These are phyloP conservation scores for Cladosporium velox DNA, from an alignment of 2,329 filamentous ascomycete species.

Conservation along the genomic window DNA sequence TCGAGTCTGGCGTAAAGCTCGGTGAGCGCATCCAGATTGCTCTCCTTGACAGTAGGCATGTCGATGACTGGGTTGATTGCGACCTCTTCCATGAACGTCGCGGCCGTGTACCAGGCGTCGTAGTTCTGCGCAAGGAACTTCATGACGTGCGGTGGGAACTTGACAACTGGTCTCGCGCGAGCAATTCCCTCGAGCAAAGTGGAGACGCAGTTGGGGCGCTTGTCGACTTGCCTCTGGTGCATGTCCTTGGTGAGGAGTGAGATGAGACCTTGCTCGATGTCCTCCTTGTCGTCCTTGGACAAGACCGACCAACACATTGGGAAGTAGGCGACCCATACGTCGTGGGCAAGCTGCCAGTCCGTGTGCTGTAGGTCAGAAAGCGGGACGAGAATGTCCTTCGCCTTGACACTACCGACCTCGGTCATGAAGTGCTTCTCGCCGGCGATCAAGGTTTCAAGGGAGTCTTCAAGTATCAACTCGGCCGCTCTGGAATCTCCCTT, in stretches of 20 bases:
- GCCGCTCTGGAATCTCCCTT: slow-evolving; percentile 65
- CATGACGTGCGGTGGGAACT: slow-evolving; percentile 91
- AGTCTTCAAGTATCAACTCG: slow-evolving; percentile 75
- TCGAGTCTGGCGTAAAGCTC: slow-evolving; percentile 88
- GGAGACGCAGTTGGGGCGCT: slow-evolving; percentile 92
- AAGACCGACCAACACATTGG: slow-evolving; percentile 92
- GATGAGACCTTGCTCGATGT: slow-evolving; percentile 91
- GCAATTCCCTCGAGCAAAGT: slow-evolving; percentile 87
- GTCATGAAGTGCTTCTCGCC: slow-evolving; percentile 79
- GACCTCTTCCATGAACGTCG: slow-evolving; percentile 85
- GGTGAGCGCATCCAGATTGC: slow-evolving; percentile 92
- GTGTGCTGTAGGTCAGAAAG: slow-evolving; percentile 89
- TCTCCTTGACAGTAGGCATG: slow-evolving; percentile 81
- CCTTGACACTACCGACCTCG: slow-evolving; percentile 82
- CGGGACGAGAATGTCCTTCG: slow-evolving; percentile 86
- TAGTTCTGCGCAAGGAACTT: slow-evolving; percentile 94
- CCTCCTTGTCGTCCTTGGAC: slow-evolving; percentile 80
- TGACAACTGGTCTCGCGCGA: slow-evolving; percentile 81
- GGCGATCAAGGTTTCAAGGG: slow-evolving; percentile 75
- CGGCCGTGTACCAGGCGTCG: slow-evolving; percentile 94
- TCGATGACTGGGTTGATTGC: slow-evolving; percentile 83
- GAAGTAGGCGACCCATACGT: slow-evolving; percentile 89
- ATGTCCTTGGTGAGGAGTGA: slow-evolving; percentile 90
- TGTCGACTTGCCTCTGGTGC: slow-evolving; percentile 90
- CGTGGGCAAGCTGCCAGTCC: slow-evolving; percentile 76